phyloP scores from a whole-genome alignment of 164 flowering plant genomes.

The Vitis labrusca region DNA sequence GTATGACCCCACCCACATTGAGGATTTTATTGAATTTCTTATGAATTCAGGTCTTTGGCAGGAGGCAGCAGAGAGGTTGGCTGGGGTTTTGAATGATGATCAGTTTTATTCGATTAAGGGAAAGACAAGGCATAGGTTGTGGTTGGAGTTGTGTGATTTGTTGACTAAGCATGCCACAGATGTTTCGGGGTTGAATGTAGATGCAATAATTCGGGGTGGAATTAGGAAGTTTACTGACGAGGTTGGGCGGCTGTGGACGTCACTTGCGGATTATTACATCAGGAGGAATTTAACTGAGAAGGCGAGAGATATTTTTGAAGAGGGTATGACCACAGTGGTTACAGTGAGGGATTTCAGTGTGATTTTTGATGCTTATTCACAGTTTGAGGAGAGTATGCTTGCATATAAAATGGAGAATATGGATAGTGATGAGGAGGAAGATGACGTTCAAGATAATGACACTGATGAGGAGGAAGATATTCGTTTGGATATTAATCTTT shows the following conservation, averaged over 20 bases:
- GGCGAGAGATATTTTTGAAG: slow-evolving; percentile 91
- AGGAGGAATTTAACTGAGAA: slow-evolving; percentile 74
- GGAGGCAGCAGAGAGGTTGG: slow-evolving; percentile 85
- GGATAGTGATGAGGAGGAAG: slow-evolving; percentile 64
- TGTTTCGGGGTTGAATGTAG: slow-evolving; percentile 89
- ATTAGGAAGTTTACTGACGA: slow-evolving; percentile 92
- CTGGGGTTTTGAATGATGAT: slow-evolving; percentile 88
- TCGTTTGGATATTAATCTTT: slow-evolving; percentile 44
- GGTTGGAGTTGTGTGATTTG: slow-evolving; percentile 92
- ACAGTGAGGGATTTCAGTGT: slow-evolving; percentile 94
- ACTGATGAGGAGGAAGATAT: slow-evolving; percentile 36
- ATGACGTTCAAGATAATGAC: slow-evolving; percentile 20
- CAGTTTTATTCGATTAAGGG: slow-evolving; percentile 77
- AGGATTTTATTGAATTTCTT: slow-evolving; percentile 90
- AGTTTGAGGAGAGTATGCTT: slow-evolving; percentile 84
- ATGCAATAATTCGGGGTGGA: slow-evolving; percentile 92
- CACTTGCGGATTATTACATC: slow-evolving; percentile 86
- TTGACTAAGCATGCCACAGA: slow-evolving; percentile 71
- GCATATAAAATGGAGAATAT: slow-evolving; percentile 65
- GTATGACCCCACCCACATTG: slow-evolving; percentile 87
- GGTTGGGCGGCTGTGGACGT: slow-evolving; percentile 93
- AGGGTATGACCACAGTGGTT: slow-evolving; percentile 82
- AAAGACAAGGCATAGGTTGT: slow-evolving; percentile 78
- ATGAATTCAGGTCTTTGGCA: slow-evolving; percentile 70
- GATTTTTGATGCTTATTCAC: slow-evolving; percentile 81